A percentile compares a stretch with the other conserved stretches of the same genome.
These are phyloP conservation scores for Conoideocrella luteorostrata DNA, from an alignment of 2,329 filamentous ascomycete species.

Conservation along the genomic window DNA sequence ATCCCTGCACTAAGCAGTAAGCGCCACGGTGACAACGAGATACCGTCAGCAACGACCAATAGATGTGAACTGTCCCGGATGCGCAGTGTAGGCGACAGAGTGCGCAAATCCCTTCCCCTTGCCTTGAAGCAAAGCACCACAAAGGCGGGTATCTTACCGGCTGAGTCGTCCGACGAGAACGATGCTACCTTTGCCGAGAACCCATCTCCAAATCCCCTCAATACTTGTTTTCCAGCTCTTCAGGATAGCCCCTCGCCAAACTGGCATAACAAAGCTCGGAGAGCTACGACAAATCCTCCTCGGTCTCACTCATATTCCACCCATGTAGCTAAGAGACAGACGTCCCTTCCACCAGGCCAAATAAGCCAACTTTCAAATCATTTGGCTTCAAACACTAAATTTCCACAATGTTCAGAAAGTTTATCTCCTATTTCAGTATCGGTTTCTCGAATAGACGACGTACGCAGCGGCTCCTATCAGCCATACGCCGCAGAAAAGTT, in stretches of 20 bases:
- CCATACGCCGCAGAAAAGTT: conserved; percentile 18
- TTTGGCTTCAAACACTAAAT: background rate
- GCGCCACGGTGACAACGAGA: conserved; percentile 21
- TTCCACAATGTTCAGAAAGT: conserved; percentile 18
- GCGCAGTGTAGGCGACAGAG: conserved; percentile 19
- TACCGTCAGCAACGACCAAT: conserved; percentile 13
- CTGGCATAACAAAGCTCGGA: conserved; percentile 9
- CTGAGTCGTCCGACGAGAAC: background rate
- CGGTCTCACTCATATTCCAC: conserved; percentile 17
- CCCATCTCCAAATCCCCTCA: conserved; percentile 28
- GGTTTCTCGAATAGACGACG: too few relatives aligned
- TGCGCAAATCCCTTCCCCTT: conserved; percentile 25
- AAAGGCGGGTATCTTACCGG: background rate
- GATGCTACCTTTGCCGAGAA: conserved; percentile 12
- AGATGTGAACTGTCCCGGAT: conserved; percentile 27
- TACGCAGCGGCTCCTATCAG: conserved; percentile 39
- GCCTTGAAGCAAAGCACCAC: background rate
- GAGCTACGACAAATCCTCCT: conserved; percentile 14
- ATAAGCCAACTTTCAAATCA: conserved; percentile 9
- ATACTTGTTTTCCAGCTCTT: conserved; percentile 19
- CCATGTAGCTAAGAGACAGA: conserved; percentile 40
- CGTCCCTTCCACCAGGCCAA: conserved; percentile 22
- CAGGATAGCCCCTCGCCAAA: conserved; percentile 8
- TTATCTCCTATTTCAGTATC: conserved; percentile 44
- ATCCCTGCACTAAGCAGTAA: conserved; percentile 48